phyloP scores from a whole-genome alignment of 1,139 yeast species.

The Torulaspora globosa region DNA sequence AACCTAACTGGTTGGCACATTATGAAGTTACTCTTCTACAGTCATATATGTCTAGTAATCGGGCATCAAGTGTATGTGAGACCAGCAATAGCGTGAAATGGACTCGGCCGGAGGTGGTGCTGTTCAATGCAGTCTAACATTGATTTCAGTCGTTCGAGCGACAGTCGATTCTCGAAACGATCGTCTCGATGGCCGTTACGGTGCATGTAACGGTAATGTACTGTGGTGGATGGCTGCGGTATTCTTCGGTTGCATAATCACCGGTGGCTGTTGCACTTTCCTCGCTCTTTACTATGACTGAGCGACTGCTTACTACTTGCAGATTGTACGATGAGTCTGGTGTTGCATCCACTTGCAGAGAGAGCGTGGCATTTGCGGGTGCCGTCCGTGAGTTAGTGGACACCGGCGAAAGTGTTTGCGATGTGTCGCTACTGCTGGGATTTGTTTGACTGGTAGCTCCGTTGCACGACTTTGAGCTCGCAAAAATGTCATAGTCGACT shows the following conservation, averaged over 20 bases:
- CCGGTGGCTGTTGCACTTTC: background rate
- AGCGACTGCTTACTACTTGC: background rate
- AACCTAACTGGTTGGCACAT: background rate
- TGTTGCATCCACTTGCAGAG: background rate
- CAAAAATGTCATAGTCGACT: conserved; percentile 13
- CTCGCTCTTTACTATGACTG: background rate
- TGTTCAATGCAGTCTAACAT: background rate
- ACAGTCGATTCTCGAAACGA: background rate
- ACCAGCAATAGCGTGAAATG: too few species aligned
- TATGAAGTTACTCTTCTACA: background rate
- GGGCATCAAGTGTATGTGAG: background rate
- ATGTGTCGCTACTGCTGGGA: background rate
- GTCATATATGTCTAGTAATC: background rate
- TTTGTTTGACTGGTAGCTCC: background rate
- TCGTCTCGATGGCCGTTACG: background rate
- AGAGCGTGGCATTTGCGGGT: background rate
- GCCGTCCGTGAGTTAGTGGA: background rate
- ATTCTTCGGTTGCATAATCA: background rate
- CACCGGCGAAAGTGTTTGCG: background rate
- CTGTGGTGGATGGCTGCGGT: background rate
- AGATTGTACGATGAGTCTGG: background rate
- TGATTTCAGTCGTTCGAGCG: background rate
- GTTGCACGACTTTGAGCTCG: background rate
- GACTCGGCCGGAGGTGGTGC: background rate
- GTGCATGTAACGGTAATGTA: background rate